phyloP scores from a whole-genome alignment of 768 basidiomycete genomes.

The Strobilomyces dryophilus region DNA sequence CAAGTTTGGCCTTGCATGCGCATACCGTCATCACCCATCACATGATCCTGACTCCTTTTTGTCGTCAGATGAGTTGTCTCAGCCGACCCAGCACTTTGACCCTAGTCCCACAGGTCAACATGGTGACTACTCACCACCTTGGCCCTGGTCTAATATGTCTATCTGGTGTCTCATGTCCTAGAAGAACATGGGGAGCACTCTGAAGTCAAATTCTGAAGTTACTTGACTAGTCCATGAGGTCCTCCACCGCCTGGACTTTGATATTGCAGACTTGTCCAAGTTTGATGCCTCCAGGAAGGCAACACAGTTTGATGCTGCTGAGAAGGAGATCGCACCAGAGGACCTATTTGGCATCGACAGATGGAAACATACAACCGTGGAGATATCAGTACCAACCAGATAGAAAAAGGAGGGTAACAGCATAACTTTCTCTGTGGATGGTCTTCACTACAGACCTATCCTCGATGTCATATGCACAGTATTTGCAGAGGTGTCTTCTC shows the following conservation, averaged over 20 bases:
- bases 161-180: not conserved
- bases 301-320: not conserved
- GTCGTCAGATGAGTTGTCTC: not conserved
- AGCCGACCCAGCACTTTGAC: too few relatives aligned
- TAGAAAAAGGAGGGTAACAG: not conserved
- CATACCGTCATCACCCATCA: not conserved
- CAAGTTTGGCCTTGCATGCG: not conserved
- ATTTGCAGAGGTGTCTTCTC: not conserved
- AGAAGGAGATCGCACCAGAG: not conserved
- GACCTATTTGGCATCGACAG: not conserved
- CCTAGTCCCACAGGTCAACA: too few relatives aligned
- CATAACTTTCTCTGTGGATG: not conserved
- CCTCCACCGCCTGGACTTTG: not conserved
- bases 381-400: not conserved
- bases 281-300: not conserved
- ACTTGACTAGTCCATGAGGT: not conserved
- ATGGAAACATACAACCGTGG: not conserved
- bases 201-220: not conserved
- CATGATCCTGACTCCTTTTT: not conserved
- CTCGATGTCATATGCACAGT: not conserved
- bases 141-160: not conserved
- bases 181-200: not conserved
- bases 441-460: not conserved
- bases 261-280: not conserved
- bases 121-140: not conserved